Evolutionary conservation across 2,329 filamentous ascomycete genomes (phyloP), one percentile per base, ranked within the genome.

Genomic region (Trichoderma polysporum): DNA sequence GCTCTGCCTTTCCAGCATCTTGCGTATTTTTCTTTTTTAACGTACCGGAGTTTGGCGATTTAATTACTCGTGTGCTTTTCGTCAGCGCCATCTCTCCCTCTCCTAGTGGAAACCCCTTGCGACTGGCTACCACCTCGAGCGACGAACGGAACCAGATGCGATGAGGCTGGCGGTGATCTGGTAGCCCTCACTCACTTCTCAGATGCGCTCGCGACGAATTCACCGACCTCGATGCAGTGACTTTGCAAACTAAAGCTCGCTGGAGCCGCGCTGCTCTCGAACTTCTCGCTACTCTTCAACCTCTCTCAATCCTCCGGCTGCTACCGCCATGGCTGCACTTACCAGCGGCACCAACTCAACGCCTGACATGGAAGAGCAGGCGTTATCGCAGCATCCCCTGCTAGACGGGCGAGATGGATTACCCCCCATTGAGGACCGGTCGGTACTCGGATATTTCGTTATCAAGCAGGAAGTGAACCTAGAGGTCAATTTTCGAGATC

Each of bases 381-480:
- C 63, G 25, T 33, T 27, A 35, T 54, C 57, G 53, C 66, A 58
- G 47, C 60, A 76, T 62, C 72, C 76, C 47, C 71, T 78, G 54
- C 70, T 76, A 25, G 73, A 76, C 37, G 68, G 74, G 33, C 73
- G 76, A 22, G 77, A 78, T 60, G 75, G 74, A 52, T 66, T 78
- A 6, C 73, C 74, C 10, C 76, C 76, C 6, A 70, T 77, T 35
- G 70, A 78, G 58, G 79, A 82, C 68, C 68, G 70, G 9, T 75
- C 77, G 4, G 71, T 80, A 2, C 76, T 79, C 17, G 78, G 80
- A 29, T 82, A 80, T 66, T 81, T 85, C 47, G 81, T 98, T 67
- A 85, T 92, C 64, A 90, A 93, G 79, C 94, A 98, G 80, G 91
- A 92, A 76, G 90, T 99, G 58, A 90, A 93, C 73, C 84, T 99